Evolutionary conservation across 2,329 filamentous ascomycete genomes (phyloP).

Genomic region (Fusarium mexicanum): DNA sequence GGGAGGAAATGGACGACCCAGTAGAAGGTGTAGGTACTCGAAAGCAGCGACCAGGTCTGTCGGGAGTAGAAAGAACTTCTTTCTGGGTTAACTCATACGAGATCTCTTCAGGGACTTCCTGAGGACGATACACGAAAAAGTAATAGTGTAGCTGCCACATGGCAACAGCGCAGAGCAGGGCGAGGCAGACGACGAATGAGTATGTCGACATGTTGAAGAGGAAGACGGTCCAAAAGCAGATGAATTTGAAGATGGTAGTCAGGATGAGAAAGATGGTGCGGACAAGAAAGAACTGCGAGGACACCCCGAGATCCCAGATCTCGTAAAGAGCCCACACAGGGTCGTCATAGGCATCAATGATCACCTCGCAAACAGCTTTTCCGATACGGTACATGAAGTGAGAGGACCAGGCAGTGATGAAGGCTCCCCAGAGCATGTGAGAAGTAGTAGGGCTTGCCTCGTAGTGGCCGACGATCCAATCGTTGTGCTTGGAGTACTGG

Average conservation of each 20-base stretch:
- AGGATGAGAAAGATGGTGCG: background rate
- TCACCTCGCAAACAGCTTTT: background rate
- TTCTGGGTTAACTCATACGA: background rate
- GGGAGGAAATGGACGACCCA: background rate
- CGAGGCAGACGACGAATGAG: background rate
- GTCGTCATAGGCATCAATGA: background rate
- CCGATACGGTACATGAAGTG: background rate
- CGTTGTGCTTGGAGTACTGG: constrained; percentile 3
- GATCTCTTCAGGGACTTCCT: background rate
- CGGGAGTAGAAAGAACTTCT: background rate
- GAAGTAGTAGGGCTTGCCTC: background rate
- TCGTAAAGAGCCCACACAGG: background rate
- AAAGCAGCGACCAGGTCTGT: background rate
- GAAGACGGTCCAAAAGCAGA: background rate
- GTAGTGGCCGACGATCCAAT: constrained; percentile 22
- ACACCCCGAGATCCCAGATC: background rate
- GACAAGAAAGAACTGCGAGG: background rate
- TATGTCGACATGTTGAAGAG: constrained; percentile 8
- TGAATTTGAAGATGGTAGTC: background rate
- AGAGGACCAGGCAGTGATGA: constrained; percentile 25
- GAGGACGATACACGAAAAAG: background rate
- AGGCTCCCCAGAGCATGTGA: constrained; percentile 8
- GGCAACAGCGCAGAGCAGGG: background rate
- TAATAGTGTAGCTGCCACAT: constrained; percentile 11
- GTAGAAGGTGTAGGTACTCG: constrained; percentile 4